Evolutionary conservation across 2,329 filamentous ascomycete species (phyloP).

Genomic region (Nothopassalora personata): DNA sequence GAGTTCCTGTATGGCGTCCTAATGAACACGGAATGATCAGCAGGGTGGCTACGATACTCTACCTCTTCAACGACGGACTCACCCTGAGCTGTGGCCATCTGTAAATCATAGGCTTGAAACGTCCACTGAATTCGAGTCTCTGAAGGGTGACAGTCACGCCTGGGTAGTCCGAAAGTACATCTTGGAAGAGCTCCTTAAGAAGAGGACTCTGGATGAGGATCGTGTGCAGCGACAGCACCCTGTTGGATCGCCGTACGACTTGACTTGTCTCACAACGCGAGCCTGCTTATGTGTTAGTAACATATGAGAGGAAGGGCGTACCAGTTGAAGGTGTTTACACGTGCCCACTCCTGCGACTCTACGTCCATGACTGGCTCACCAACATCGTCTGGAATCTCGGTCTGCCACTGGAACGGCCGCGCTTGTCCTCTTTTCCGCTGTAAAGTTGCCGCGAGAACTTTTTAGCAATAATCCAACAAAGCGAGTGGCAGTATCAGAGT

Average conservation of each 20-base stretch:
- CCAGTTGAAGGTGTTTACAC: background rate
- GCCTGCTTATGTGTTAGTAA: background rate
- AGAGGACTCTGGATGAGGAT: constrained; percentile 60
- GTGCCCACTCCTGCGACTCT: constrained; percentile 54
- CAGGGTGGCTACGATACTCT: no score
- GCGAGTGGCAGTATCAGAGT: background rate
- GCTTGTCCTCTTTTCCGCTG: constrained; percentile 19
- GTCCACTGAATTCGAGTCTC: constrained; percentile 50
- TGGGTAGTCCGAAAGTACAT: constrained; percentile 54
- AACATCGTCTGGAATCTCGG: constrained; percentile 42
- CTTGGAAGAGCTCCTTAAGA: constrained; percentile 52
- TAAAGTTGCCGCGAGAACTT: constrained; percentile 39
- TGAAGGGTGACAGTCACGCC: constrained; percentile 56
- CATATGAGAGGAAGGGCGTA: background rate
- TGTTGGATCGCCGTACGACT: background rate
- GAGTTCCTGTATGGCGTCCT: constrained; percentile 36
- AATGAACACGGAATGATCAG: no score
- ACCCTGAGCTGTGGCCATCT: constrained; percentile 48
- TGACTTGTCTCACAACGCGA: background rate
- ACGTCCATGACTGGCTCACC: constrained; percentile 56
- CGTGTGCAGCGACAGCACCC: constrained; percentile 44
- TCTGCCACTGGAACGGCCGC: constrained; percentile 3
- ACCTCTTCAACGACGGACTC: no score
- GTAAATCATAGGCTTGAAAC: constrained; percentile 60
- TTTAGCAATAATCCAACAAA: background rate